Evolutionary conservation across 768 basidiomycete genomes (phyloP), one percentile per base, ranked within the genome.

Genomic region (Coprinopsis cinerea): DNA sequence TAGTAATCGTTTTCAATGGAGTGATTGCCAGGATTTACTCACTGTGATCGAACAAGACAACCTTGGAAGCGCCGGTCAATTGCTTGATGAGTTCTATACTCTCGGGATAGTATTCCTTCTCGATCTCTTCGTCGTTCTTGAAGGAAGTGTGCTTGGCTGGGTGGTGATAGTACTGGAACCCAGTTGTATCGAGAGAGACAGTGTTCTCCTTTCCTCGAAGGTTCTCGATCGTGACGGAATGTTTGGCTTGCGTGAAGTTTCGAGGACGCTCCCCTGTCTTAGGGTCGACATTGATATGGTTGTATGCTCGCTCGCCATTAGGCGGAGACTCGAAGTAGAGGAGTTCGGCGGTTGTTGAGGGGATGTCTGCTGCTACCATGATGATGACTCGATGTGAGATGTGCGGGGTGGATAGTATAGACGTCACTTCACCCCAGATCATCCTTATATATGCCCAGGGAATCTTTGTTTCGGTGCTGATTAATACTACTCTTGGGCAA

Each of bases 21-120:
- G 34, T 42, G n/a, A n/a, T n/a, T 28, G 4, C 20, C 32, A 23
- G 40, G 34, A 49, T 28, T 11, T n/a, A 54, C 78, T 51, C 47
- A 78, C 81, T 82, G 59, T 82, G 81, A 56, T 83, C 80, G 49
- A 83, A 84, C 27, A 81, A 46, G n/a, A 82, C 75, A 20, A 78
- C 76, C 20, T 68, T 68, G 51, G 67, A 75, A 0, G 81, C 82
- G 9, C 82, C 81, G 0, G 79, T 81, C 7, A 79, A 40, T 53
- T 75, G 55, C 66, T 83, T 82, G 37, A 83, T 64, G 24, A 81
- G 60, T 57, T 76, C 75, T 17, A 70, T 66, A 53, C 75, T 76
- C 62, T 83, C 82, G 1, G 73, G 69, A 57, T 83, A 82, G 59
- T 83, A 85, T 44, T 76, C 76, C 26, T 54, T 58, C 57, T 70